Base-by-base conservation (phyloP, 2,329 filamentous ascomycete species). In the Nigrospora sphaerica region DNA sequence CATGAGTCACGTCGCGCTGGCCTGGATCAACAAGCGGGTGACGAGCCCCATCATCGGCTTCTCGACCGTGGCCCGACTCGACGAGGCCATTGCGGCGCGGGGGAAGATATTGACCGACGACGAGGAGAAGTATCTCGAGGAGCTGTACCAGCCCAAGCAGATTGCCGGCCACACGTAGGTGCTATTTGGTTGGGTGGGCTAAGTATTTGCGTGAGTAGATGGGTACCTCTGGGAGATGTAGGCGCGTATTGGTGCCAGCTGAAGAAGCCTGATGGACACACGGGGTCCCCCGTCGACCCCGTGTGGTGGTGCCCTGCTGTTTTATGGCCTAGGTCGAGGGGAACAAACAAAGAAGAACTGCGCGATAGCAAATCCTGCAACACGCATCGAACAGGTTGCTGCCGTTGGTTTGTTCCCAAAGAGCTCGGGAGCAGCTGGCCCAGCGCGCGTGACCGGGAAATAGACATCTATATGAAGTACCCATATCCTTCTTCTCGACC, bases 261-360 rank as follows among this genome's bases (percentile, higher is more conserved):
- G 70, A 80, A 78, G 55, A 58, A 66, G 19, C 81, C 87, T 43
- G 83, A 87, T 63, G 55, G 57, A 2, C 58, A 64, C 54, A 87
- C 84, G 2, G 64, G 73, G 44, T 87, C 84, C 1, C 84, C 84
- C 0, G 82, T 86, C 42, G 86, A 86, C 57, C 82, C 83, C 0
- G 83, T 86, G 12, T 81, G 83, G 74, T 73, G 19, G 6, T 4
- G 4, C 19, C 19, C 19, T 4, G 19, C 4, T 23, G 19, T 28
- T 28, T 28, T 10, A 5, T 28, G 4, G 23, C 23, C 23, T 9
- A 7, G 4, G 4, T 28, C 23, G 10, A 6, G 23, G 7, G 23
- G 10, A 28, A 28, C 6, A 28, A 28, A 28, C 23, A 5, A 28
- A 28, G 23, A 28, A 6, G 19, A 6, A 28, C 23, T 7, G 2